Evolutionary conservation across 2,329 filamentous ascomycete genomes (phyloP), one percentile per base, ranked within the genome.

Genomic region (Aspergillus ochraceus): DNA sequence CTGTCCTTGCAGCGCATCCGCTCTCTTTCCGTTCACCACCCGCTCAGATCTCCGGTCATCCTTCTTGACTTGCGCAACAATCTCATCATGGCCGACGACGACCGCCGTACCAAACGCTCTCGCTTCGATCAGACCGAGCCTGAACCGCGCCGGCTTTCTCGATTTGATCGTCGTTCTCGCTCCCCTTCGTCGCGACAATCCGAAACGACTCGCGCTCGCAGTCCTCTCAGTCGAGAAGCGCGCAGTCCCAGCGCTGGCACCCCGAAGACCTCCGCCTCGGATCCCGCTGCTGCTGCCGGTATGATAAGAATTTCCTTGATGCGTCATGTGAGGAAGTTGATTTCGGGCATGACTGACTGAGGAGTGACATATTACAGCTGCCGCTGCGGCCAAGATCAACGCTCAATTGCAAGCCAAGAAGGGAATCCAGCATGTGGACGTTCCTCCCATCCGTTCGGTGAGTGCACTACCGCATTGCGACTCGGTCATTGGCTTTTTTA

Each of bases 51-150:
- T 42, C 42, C 42, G 29, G 12, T 26, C 36, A 36, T 45, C 59
- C 36, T 51, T 24, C 19, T 24, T 12, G 19, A 42, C 56, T 52
- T 8, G 36, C 53, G 52, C 50, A 49, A 52, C 53, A 20, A n/a
- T 6, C 17, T 57, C 49, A 53, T 46, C 51, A 92, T 96, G 92
- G 87, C 90, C 66, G 91, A 95, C 70, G 84, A 89, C 64, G 90
- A 93, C 68, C 86, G 88, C 73, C 86, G 87, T 61, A 81, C 83
- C 61, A 96, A 96, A 82, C 90, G 92, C 63, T 97, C 92, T 72
- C 92, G 94, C 76, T 97, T 98, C 78, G 94, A 98, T 74, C 91
- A 96, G 77, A 95, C 88, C 51, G 91, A 94, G 74, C 88, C 90
- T 6, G 91, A 95, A 71, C 87, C 90, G 59, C 89, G 88, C 71